A percentile compares a stretch with the other conserved stretches of the same genome.
Conservation (phyloP, 805 yeast genomes). For the Metschnikowia borealis region DNA sequence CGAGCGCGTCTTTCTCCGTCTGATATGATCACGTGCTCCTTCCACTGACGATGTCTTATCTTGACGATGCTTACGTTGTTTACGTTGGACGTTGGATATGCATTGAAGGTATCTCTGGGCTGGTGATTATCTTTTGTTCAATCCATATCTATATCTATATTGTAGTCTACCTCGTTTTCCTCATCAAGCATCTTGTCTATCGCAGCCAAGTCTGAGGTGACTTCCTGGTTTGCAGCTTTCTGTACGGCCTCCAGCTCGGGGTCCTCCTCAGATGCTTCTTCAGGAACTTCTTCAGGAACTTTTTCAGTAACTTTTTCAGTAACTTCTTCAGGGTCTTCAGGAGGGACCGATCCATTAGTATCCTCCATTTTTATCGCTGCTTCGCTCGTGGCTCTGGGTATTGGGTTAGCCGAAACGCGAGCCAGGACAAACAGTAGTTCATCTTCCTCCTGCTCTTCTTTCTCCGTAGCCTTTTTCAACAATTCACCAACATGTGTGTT, state of each 20-base stretch:
- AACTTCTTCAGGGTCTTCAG: neutral
- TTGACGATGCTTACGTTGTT: too few relatives aligned
- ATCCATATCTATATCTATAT: constrained; percentile 22
- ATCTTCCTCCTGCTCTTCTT: constrained; percentile 13
- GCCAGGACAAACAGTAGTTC: constrained; percentile 6
- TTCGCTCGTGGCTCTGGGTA: neutral
- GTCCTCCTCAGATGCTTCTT: neutral
- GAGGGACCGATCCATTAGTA: neutral
- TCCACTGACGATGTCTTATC: too few relatives aligned
- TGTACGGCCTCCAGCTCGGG: neutral
- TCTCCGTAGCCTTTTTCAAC: constrained; percentile 22
- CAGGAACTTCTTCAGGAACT: neutral
- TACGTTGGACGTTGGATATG: neutral
- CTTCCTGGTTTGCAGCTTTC: neutral
- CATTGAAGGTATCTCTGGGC: neutral
- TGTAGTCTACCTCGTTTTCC: constrained; percentile 38
- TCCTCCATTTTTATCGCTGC: neutral
- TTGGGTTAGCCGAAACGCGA: neutral
- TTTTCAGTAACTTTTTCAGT: too few relatives aligned
- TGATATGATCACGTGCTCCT: neutral
- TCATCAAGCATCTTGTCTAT: constrained; percentile 36
- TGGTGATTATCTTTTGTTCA: neutral
- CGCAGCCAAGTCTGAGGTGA: constrained; percentile 19
- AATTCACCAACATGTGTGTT: constrained; percentile 22
- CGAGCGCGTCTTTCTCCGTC: neutral